Base-by-base conservation (phyloP, 352 stramenopile genomes). In the Blastocystis sp. region DNA sequence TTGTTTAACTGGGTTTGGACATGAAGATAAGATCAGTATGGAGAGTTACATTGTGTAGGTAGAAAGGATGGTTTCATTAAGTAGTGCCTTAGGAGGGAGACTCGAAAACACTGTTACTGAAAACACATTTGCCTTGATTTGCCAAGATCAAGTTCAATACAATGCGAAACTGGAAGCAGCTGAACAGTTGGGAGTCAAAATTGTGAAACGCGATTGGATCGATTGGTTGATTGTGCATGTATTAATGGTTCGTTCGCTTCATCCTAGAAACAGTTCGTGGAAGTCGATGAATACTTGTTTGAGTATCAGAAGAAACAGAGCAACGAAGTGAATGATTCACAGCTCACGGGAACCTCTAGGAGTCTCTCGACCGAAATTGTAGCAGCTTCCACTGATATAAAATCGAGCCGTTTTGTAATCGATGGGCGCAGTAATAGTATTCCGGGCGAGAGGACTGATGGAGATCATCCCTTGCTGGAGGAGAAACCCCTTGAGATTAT, bases 161-260 rank as follows among this genome's bases (percentile, higher is more conserved):
- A 84, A 68, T 35, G 19, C 35, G 4, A 84, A 84, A 42, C 37
- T 84, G 19, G 17, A 62, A 9, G 73, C 48, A 56, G 73, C 73
- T 19, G 30, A 68, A n/a, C 22, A 27, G 73, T 17, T 84, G n/a
- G 73, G 73, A 13, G 27, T 69, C 5, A n/a, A 33, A 9, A 53
- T 84, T 24, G 48, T 84, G 7, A 64, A 66, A 15, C 48, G 73
- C 27, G 53, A 58, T 19, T 84, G 73, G 73, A 66, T 84, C 13
- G 73, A 84, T n/a, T 64, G 54, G 27, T 17, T 84, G 0, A 84
- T 84, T n/a, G 73, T 84, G 7, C 54, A 84, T 66, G 73, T 84
- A 37, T 4, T 5, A 6, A 44, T 51, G 13, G 13, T 22, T 1
- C 22, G n/a, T 11, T 0, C 17, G 19, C 1, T 22, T 66, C 15